Conservation (phyloP, 495 filamentous ascomycete genomes). For the Aspergillus sclerotioniger region DNA sequence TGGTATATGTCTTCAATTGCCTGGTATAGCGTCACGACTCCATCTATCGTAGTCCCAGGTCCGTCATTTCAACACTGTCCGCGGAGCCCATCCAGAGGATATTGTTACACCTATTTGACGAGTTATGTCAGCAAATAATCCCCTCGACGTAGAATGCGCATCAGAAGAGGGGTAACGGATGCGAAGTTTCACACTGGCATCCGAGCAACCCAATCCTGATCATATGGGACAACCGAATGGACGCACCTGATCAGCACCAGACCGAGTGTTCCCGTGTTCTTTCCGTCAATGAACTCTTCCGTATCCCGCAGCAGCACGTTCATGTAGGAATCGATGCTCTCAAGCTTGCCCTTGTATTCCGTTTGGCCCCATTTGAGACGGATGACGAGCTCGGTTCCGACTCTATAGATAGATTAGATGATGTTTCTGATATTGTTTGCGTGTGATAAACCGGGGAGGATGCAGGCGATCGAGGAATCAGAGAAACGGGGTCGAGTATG, state of each 20-base stretch:
- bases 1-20: conserved; percentile 11
- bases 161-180: background rate
- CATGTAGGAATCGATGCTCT: conserved; percentile 97
- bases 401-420: conserved; percentile 43
- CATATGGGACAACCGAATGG: background rate
- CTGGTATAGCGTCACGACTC: background rate
- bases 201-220: background rate
- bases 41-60: conserved; percentile 44
- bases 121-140: background rate
- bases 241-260: conserved; percentile 87
- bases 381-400: conserved; percentile 86
- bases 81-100: conserved; percentile 81
- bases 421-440: background rate
- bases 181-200: no score
- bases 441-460: background rate
- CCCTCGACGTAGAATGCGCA: background rate
- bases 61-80: conserved; percentile 60
- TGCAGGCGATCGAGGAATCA: background rate
- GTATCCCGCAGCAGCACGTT: conserved; percentile 89
- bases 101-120: conserved; percentile 74
- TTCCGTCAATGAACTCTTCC: conserved; percentile 88
- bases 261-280: conserved; percentile 78
- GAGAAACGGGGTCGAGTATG: conserved; percentile 4
- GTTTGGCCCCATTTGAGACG: conserved; percentile 97
- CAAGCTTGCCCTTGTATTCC: conserved; percentile 90